Conservation (phyloP, 148 eudicot genomes). For the Persicaria maculosa region DNA sequence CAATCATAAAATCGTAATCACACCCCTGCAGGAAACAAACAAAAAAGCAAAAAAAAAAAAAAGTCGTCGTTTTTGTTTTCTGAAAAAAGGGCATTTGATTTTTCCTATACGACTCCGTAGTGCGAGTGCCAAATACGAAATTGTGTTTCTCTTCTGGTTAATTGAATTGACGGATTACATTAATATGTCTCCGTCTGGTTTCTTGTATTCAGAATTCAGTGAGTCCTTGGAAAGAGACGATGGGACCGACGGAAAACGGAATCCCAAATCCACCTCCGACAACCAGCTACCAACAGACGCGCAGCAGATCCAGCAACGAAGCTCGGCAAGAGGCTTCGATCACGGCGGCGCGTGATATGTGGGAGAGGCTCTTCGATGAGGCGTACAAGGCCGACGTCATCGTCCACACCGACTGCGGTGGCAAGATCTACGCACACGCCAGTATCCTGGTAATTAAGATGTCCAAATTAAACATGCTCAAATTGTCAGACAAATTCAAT, state of each 20-base stretch:
- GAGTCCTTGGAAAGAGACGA: neutral
- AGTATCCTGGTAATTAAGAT: conserved; percentile 51
- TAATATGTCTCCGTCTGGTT: neutral
- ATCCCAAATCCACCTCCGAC: neutral
- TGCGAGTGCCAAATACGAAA: neutral
- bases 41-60: too few species aligned
- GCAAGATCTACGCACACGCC: conserved; percentile 70
- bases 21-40: too few species aligned
- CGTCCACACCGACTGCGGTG: conserved; percentile 46
- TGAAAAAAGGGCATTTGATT: neutral
- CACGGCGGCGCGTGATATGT: conserved; percentile 32
- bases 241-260: neutral
- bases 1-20: too few species aligned
- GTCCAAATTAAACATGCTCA: neutral
- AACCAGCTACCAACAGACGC: neutral
- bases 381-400: conserved; percentile 76
- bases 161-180: neutral
- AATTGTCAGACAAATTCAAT: neutral
- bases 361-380: conserved; percentile 79
- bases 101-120: neutral
- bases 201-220: neutral
- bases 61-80: neutral
- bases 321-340: conserved; percentile 17
- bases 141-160: neutral
- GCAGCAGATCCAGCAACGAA: neutral